Base-by-base conservation (phyloP, 164 flowering plant species). In the Magnolia sinica region DNA sequence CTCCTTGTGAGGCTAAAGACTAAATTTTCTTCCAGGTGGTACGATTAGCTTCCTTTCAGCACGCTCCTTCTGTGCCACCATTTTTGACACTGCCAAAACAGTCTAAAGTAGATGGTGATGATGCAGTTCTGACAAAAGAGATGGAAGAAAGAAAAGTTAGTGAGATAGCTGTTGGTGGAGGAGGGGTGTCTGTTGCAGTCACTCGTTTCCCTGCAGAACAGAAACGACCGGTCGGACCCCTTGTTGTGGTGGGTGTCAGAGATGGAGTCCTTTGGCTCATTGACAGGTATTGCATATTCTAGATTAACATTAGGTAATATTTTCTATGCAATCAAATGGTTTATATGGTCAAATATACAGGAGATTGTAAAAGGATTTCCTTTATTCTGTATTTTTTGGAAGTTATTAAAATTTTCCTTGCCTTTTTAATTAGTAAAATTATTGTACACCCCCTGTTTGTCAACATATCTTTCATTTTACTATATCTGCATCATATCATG, bases 151-250 rank as follows among this genome's bases (percentile, higher is more conserved):
- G 91, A 83, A 92, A 77, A 81, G 87, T 79, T 50, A 91, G 87
- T 83, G 99, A 96, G 83, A 76, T 92, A 70, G 99, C 99, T 85
- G 99, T 96, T 76, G 99, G 99, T 80, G 99, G 99, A 76, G 99
- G 99, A 70, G 99, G 99, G 8, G 97, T 96, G 23, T 86, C 97
- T 51, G 99, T 96, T 64, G 98, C 99, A 27, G 95, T 91, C 76
- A 94, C 98, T 79, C 94, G 99, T 68, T 96, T 96, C 82, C 98
- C 99, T 59, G 72, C 86, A n/a, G 99, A 96, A 84, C 99, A 96
- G 83, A 94, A 91, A 81, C 92, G 99, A 74, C 99, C 99, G 13
- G 85, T 91, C 7, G 99, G 99, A 77, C 99, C 99, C 65, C 94
- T 96, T 64, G 85, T 96, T 68, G 90, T 96, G 64, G 97, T 88